Percentiles rank a stretch among this genome's conserved stretches.
These are phyloP conservation scores for Rhizoctonia solani DNA, from an alignment of 1,284 basidiomycete genomes.

Conservation along the genomic window DNA sequence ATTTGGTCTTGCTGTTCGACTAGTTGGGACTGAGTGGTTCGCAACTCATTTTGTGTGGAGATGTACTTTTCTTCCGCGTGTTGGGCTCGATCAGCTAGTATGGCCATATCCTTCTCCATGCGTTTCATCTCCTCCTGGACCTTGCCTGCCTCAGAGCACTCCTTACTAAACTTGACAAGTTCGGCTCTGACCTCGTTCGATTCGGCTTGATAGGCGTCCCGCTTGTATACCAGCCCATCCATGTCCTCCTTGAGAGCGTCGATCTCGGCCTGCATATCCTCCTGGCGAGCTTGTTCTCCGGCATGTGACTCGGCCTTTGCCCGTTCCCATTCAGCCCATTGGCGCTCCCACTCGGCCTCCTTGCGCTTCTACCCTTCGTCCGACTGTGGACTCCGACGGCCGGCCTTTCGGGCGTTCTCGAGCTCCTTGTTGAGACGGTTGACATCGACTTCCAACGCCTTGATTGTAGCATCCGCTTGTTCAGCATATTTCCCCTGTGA, in stretches of 20 bases:
- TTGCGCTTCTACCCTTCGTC: conserved; percentile 15
- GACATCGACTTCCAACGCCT: conserved; percentile 3
- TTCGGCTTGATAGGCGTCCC: not conserved
- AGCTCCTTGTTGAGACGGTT: not conserved
- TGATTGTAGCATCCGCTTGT: conserved; percentile 13
- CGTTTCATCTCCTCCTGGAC: conserved; percentile 1
- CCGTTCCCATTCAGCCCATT: not conserved
- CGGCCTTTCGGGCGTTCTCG: not conserved
- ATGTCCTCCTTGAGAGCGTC: not conserved
- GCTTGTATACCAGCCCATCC: not conserved
- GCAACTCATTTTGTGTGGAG: conserved; percentile 9
- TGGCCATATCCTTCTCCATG: conserved; percentile 24
- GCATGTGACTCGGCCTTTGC: too few species aligned
- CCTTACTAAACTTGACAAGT: not conserved
- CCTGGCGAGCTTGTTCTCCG: too few species aligned
- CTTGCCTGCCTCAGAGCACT: not conserved
- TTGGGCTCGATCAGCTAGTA: conserved; percentile 12
- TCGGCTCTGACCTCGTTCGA: not conserved
- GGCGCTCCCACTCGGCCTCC: conserved; percentile 4
- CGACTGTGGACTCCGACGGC: not conserved
- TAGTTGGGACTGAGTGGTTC: not conserved
- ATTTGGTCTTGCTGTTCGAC: not conserved
- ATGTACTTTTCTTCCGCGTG: conserved; percentile 32
- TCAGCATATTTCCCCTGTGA: conserved; percentile 32
- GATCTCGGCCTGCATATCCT: too few species aligned